A percentile compares a stretch with the other conserved stretches of the same genome.
Evolutionary conservation across 345 rosid genomes (phyloP).

Genomic region (Populus tremula): DNA sequence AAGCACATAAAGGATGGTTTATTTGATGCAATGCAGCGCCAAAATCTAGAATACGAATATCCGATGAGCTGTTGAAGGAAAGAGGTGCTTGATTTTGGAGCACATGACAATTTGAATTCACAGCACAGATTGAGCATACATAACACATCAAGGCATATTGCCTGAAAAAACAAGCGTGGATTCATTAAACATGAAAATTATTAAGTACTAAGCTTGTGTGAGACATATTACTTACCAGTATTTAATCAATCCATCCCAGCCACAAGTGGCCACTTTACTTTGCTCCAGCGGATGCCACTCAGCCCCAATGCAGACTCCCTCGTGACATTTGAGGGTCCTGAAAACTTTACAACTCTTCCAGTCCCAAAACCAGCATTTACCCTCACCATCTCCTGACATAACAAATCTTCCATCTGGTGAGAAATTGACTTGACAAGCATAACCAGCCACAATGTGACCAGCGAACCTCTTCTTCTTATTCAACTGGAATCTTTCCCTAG

Average conservation of each 20-base stretch:
- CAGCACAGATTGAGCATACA: not conserved
- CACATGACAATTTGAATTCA: not conserved
- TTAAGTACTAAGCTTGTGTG: not conserved
- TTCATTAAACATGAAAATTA: not conserved
- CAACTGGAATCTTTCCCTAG: constrained; percentile 94
- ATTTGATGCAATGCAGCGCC: not conserved
- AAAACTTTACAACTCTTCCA: constrained; percentile 98
- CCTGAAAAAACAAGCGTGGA: not conserved
- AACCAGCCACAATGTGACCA: constrained; percentile 89
- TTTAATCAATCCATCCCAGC: constrained; percentile 99
- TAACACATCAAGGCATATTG: not conserved
- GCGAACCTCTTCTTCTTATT: constrained; percentile 96
- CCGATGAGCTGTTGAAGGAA: not conserved
- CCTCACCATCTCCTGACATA: constrained; percentile 99
- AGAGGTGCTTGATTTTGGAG: not conserved
- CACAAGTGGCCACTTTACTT: constrained; percentile 97
- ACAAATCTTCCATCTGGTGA: constrained; percentile 99
- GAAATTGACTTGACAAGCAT: constrained; percentile 98
- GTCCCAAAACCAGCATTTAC: constrained; percentile 99
- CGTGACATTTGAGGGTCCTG: constrained; percentile 85
- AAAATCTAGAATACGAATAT: not conserved
- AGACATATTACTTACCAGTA: constrained; percentile 65
- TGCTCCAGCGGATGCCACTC: constrained; percentile 98
- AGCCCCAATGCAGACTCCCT: constrained; percentile 84
- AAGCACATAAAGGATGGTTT: not conserved